These are phyloP conservation scores for Diplogelasinospora grovesii DNA, from an alignment of 495 filamentous ascomycete genomes.

Conservation along the genomic window DNA sequence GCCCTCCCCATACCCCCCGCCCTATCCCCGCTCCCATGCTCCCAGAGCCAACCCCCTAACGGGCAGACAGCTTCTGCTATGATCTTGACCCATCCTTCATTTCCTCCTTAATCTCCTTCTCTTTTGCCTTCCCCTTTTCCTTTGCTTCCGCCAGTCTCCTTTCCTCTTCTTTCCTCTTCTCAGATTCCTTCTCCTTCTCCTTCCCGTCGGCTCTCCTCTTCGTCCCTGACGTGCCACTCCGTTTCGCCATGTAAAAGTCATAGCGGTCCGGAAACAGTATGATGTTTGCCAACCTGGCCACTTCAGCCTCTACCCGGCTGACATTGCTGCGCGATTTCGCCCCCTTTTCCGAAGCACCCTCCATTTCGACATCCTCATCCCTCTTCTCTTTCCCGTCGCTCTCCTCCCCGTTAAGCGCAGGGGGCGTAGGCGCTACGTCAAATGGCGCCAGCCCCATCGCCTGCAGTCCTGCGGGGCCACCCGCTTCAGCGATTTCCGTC, in stretches of 20 bases:
- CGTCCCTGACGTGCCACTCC: slow-evolving; percentile 17
- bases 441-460: slow-evolving; percentile 45
- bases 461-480: slow-evolving; percentile 38
- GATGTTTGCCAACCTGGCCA: slow-evolving; percentile 43
- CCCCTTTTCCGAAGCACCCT: slow-evolving; percentile 8
- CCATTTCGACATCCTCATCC: slow-evolving; percentile 20
- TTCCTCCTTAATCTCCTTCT: no score
- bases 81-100: no score
- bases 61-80: no score
- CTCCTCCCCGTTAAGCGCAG: slow-evolving; percentile 2
- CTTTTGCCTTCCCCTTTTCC: no score
- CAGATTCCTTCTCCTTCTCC: background rate
- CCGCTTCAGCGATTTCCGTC: slow-evolving; percentile 40
- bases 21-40: no score
- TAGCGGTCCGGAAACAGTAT: slow-evolving; percentile 46
- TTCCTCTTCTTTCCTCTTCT: slow-evolving; percentile 1
- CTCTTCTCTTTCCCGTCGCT: background rate
- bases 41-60: no score
- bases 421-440: slow-evolving; percentile 28
- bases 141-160: no score
- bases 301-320: slow-evolving; percentile 38
- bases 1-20: no score
- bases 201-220: slow-evolving; percentile 1
- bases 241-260: slow-evolving; percentile 42
- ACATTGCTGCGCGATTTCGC: slow-evolving; percentile 8